Conservation (phyloP, 1,139 yeast genomes). For the Lodderomyces metapsilosis region DNA sequence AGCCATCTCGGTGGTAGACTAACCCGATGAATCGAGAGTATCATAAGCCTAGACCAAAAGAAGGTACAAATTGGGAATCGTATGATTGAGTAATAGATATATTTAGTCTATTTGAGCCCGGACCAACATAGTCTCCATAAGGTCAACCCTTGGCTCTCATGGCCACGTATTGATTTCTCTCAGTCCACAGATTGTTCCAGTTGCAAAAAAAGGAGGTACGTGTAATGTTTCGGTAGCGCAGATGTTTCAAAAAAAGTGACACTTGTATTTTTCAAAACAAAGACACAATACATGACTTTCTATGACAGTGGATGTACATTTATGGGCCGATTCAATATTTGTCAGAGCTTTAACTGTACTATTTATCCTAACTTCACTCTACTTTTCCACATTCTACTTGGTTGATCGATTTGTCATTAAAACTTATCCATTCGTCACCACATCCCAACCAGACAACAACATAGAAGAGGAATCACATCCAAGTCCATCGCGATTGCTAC, state of each 20-base stretch:
- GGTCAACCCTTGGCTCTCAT: no score
- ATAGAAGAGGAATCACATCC: not conserved
- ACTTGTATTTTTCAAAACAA: not conserved
- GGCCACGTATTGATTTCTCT: no score
- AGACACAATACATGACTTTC: not conserved
- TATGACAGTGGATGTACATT: not conserved
- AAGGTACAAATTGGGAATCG: no score
- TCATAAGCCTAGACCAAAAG: no score
- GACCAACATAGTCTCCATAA: no score
- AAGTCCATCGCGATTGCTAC: not conserved
- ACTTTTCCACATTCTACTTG: not conserved
- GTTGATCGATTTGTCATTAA: conserved; percentile 6
- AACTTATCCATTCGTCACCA: conserved; percentile 10
- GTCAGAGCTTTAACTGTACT: not conserved
- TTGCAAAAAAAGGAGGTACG: no score
- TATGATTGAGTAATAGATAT: no score
- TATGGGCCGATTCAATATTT: conserved; percentile 2
- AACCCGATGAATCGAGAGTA: no score
- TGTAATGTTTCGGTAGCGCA: no score
- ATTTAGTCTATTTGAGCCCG: no score
- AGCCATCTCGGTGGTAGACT: no score
- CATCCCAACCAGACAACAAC: not conserved
- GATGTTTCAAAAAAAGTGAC: not conserved
- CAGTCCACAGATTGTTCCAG: no score
- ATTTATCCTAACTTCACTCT: not conserved